These are phyloP conservation scores for Monosporascus sp. DNA, from an alignment of 2,329 filamentous ascomycete species.

Conservation along the genomic window DNA sequence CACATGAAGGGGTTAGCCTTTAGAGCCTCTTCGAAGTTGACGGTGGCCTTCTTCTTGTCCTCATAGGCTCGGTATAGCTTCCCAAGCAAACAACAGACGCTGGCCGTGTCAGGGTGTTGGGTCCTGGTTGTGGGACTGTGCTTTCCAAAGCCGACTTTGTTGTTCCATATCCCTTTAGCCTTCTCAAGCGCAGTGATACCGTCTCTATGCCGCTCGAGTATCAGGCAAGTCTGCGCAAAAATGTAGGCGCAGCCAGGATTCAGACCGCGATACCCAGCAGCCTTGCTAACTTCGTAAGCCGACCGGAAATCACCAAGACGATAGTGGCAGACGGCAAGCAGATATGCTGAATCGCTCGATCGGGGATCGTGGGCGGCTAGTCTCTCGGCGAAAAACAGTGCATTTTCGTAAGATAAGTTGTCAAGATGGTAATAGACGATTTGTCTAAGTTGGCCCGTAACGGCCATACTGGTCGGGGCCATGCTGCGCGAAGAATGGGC, in stretches of 20 bases:
- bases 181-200: conserved; percentile 83
- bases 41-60: conserved; percentile 75
- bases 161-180: conserved; percentile 68
- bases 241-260: conserved; percentile 88
- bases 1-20: conserved; percentile 95
- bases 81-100: conserved; percentile 77
- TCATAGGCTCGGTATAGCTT: conserved; percentile 84
- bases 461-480: conserved; percentile 47
- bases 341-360: conserved; percentile 73
- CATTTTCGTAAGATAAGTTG: conserved; percentile 83
- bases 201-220: conserved; percentile 72
- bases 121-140: conserved; percentile 74
- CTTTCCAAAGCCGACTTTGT: conserved; percentile 73
- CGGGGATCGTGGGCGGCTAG: conserved; percentile 79
- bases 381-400: conserved; percentile 87
- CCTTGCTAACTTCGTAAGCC: conserved; percentile 77
- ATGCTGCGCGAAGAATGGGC: conserved; percentile 30
- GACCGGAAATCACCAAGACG: conserved; percentile 78
- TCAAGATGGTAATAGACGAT: conserved; percentile 71
- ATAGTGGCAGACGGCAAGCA: conserved; percentile 80
- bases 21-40: conserved; percentile 82
- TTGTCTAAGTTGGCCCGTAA: conserved; percentile 52
- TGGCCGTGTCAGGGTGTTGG: conserved; percentile 75
- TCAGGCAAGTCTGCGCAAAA: conserved; percentile 83
- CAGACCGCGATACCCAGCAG: conserved; percentile 61